Percentiles rank a stretch among this genome's conserved stretches.
phyloP scores from a whole-genome alignment of 2,329 filamentous ascomycete genomes.

The Mycosphaerella sp. region DNA sequence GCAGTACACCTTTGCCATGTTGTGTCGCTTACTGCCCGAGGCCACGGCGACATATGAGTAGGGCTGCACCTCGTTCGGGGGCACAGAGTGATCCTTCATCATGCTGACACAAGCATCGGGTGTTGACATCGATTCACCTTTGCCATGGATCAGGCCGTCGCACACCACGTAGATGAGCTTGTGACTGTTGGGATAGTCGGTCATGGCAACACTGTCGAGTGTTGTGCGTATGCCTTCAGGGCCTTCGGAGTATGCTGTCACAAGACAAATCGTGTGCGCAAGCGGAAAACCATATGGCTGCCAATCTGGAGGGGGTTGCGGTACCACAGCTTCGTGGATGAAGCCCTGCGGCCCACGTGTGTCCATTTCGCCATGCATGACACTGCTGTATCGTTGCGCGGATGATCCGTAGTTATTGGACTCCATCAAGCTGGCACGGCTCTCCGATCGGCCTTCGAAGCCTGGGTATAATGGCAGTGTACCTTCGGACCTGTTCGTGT shows the following conservation, averaged over 20 bases:
- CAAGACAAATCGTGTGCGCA: constrained; percentile 86
- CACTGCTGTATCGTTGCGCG: constrained; percentile 46
- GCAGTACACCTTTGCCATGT: constrained; percentile 98
- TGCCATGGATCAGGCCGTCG: constrained; percentile 94
- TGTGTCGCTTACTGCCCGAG: constrained; percentile 93
- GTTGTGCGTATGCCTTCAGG: constrained; percentile 89
- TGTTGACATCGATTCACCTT: constrained; percentile 79
- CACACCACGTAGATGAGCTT: constrained; percentile 95
- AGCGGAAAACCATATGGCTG: constrained; percentile 94
- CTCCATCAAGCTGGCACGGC: constrained; percentile 40
- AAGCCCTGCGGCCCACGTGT: constrained; percentile 86
- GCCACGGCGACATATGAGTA: constrained; percentile 97
- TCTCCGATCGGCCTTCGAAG: constrained; percentile 13
- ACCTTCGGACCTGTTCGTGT: constrained; percentile 52
- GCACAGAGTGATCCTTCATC: constrained; percentile 85
- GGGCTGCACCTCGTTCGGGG: constrained; percentile 73
- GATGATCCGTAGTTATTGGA: constrained; percentile 32
- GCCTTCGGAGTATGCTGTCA: constrained; percentile 96
- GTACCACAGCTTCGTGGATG: constrained; percentile 91
- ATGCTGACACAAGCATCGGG: constrained; percentile 86
- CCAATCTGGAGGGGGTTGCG: constrained; percentile 93
- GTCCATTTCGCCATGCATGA: constrained; percentile 52
- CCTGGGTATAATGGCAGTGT: constrained; percentile 40
- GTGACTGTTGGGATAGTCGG: constrained; percentile 98
- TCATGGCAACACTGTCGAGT: constrained; percentile 91